Conservation (phyloP, 176 grass and related monocot genomes). For the Juncus inflexus region DNA sequence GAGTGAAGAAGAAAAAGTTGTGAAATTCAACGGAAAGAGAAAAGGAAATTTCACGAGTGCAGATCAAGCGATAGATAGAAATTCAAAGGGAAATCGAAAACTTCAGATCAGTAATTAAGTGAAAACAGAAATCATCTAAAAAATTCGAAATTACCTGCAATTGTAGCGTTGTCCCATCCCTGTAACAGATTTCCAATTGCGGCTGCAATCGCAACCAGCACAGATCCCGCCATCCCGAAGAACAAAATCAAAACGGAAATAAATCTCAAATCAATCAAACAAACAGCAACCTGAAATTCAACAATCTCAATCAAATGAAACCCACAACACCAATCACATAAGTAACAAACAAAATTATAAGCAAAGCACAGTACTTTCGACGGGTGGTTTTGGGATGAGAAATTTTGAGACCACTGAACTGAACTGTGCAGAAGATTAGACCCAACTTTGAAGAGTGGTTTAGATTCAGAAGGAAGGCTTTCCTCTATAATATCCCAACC, state of each 20-base stretch:
- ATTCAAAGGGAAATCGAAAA: too few species aligned
- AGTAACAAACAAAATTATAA: background rate
- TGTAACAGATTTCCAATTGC: constrained; percentile 79
- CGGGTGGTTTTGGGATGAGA: too few species aligned
- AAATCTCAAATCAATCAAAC: background rate
- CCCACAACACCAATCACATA: constrained; percentile 6
- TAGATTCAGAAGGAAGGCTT: too few species aligned
- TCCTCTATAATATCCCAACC: too few species aligned
- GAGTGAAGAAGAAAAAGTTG: too few species aligned
- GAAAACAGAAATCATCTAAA: background rate
- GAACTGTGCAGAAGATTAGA: too few species aligned
- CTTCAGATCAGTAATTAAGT: background rate
- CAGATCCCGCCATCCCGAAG: constrained; percentile 57
- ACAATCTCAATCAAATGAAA: background rate
- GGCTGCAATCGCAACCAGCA: constrained; percentile 74
- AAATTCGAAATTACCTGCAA: constrained; percentile 53
- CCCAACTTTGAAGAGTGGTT: too few species aligned
- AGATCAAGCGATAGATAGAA: too few species aligned
- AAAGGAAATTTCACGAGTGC: too few species aligned
- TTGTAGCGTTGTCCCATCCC: constrained; percentile 91
- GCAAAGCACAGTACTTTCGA: background rate
- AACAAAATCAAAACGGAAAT: constrained; percentile 23
- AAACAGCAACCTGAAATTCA: constrained; percentile 9
- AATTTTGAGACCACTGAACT: too few species aligned
- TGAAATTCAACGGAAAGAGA: too few species aligned